A percentile compares a stretch with the other conserved stretches of the same genome.
These are phyloP conservation scores for Thozetella sp. DNA, from an alignment of 495 filamentous ascomycete species.

Conservation along the genomic window DNA sequence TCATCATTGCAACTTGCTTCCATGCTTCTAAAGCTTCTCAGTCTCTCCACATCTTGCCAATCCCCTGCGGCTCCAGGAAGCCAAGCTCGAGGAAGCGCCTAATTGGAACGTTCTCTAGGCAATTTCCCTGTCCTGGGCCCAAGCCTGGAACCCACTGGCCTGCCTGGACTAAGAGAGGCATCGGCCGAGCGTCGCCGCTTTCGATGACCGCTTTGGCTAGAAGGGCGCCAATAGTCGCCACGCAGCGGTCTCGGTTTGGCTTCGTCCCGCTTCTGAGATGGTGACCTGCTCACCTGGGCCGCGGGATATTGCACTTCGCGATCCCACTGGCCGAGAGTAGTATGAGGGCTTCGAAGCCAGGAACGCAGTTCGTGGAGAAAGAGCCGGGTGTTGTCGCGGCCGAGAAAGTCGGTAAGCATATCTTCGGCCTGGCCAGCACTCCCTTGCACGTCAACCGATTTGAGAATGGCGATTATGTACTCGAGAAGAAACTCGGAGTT, in stretches of 20 bases:
- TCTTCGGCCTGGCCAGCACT: conserved; percentile 85
- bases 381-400: conserved; percentile 72
- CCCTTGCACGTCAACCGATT: conserved; percentile 86
- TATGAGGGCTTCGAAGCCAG: conserved; percentile 81
- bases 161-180: background rate
- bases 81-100: too few relatives aligned
- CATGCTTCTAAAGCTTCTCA: background rate
- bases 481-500: conserved; percentile 91
- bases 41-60: background rate
- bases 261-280: background rate
- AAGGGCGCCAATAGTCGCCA: conserved; percentile 20
- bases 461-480: conserved; percentile 86
- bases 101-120: too few relatives aligned
- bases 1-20: too few relatives aligned
- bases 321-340: conserved; percentile 75
- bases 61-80: too few relatives aligned
- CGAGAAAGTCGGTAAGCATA: conserved; percentile 84
- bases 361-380: conserved; percentile 84
- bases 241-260: background rate
- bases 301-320: conserved; percentile 71
- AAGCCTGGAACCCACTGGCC: background rate
- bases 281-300: background rate
- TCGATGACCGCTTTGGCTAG: background rate
- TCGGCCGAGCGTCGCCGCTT: conserved; percentile 6
- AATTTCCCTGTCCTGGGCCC: background rate